Percentiles rank a stretch among this genome's conserved stretches.
Conservation (phyloP, 1,284 basidiomycete genomes). For the Kwoniella shivajii region DNA sequence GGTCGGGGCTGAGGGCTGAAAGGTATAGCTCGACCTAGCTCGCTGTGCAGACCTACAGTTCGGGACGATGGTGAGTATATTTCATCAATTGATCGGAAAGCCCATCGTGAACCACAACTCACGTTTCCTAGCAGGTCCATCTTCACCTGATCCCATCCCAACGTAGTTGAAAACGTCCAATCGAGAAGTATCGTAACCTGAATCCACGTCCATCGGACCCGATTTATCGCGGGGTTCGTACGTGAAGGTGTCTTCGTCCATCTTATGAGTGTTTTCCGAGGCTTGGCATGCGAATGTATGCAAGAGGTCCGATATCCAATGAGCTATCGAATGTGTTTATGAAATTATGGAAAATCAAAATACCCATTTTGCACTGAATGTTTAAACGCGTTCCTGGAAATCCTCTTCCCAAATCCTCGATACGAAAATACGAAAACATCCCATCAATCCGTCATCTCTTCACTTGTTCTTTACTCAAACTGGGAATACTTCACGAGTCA, state of each 20-base stretch:
- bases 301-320: background rate
- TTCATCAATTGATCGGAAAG: background rate
- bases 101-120: slow-evolving; percentile 7
- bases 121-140: slow-evolving; percentile 50
- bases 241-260: slow-evolving; percentile 14
- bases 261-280: background rate
- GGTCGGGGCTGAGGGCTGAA: slow-evolving; percentile 16
- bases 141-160: slow-evolving; percentile 20
- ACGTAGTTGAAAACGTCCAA: slow-evolving; percentile 34
- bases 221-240: slow-evolving; percentile 36
- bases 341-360: slow-evolving; percentile 10
- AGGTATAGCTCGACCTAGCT: slow-evolving; percentile 26
- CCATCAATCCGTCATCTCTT: background rate
- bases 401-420: background rate
- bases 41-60: slow-evolving; percentile 44
- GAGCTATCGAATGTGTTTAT: background rate
- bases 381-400: slow-evolving; percentile 13
- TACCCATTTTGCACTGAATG: too few relatives aligned
- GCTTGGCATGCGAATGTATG: background rate
- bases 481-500: background rate
- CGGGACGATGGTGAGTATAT: background rate
- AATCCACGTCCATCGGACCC: slow-evolving; percentile 49
- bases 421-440: too few relatives aligned
- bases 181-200: slow-evolving; percentile 27
- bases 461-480: background rate